phyloP scores from a whole-genome alignment of 2,329 filamentous ascomycete genomes.

The Ceratocystis huliohia region DNA sequence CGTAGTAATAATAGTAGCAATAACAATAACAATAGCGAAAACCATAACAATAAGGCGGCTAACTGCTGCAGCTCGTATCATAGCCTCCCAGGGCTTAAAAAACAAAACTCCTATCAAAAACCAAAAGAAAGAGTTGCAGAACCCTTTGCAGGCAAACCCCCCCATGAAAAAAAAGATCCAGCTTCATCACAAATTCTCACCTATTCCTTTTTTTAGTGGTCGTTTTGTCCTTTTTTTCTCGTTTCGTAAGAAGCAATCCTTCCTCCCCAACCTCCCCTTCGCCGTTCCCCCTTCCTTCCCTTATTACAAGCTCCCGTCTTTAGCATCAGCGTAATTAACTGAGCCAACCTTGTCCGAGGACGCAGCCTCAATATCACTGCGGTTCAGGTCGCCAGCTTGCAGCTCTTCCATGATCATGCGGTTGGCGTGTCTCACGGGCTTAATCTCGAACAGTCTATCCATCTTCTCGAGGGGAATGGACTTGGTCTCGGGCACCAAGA shows the following conservation, averaged over 20 bases:
- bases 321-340: conserved; percentile 19
- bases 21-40: not conserved
- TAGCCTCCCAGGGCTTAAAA: not conserved
- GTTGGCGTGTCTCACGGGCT: conserved; percentile 36
- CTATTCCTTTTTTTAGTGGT: not conserved
- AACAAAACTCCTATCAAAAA: not conserved
- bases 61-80: not conserved
- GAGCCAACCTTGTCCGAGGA: conserved; percentile 25
- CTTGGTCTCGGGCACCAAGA: conserved; percentile 55
- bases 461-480: conserved; percentile 51
- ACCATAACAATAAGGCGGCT: not conserved
- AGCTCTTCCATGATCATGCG: conserved; percentile 34
- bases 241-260: not conserved
- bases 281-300: not conserved
- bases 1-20: not conserved
- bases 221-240: not conserved
- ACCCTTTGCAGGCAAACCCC: not conserved
- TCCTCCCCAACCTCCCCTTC: not conserved
- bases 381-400: conserved; percentile 27
- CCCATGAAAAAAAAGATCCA: not conserved
- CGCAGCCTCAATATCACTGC: conserved; percentile 24
- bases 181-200: not conserved
- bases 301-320: conserved; percentile 11
- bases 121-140: not conserved
- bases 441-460: conserved; percentile 46